These are phyloP conservation scores for Waltergamsia citrina DNA, from an alignment of 2,329 filamentous ascomycete species.

Conservation along the genomic window DNA sequence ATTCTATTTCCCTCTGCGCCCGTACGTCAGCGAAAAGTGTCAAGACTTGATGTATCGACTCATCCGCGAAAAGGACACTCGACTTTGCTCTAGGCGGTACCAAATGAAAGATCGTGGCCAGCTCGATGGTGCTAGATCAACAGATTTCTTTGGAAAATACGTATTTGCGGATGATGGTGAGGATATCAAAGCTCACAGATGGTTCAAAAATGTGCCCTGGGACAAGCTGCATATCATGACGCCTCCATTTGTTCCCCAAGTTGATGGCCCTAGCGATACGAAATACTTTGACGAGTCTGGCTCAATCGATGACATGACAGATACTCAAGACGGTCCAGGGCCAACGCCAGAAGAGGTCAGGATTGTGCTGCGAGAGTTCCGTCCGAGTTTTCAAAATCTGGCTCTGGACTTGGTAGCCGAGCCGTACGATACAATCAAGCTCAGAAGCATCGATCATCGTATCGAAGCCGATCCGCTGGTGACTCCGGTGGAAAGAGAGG, in stretches of 20 bases:
- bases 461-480: slow-evolving; percentile 29
- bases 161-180: slow-evolving; percentile 79
- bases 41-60: slow-evolving; percentile 67
- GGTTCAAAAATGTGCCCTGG: slow-evolving; percentile 77
- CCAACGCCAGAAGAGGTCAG: slow-evolving; percentile 19
- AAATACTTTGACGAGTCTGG: slow-evolving; percentile 87
- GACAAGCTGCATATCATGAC: slow-evolving; percentile 57
- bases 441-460: slow-evolving; percentile 38
- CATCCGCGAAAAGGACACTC: slow-evolving; percentile 63
- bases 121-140: slow-evolving; percentile 9
- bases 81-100: slow-evolving; percentile 71
- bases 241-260: slow-evolving; percentile 73
- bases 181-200: slow-evolving; percentile 82
- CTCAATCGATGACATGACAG: slow-evolving; percentile 54
- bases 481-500: slow-evolving; percentile 24
- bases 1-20: slow-evolving; percentile 61
- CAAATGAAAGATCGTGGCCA: slow-evolving; percentile 47
- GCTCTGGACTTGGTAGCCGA: slow-evolving; percentile 33
- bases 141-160: slow-evolving; percentile 35
- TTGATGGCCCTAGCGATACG: slow-evolving; percentile 61
- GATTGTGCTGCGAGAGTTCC: slow-evolving; percentile 25
- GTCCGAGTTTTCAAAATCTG: slow-evolving; percentile 28
- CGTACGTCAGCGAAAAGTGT: slow-evolving; percentile 58
- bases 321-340: slow-evolving; percentile 26
- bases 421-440: slow-evolving; percentile 37